Percentiles rank a stretch among this genome's conserved stretches.
These are phyloP conservation scores for Colletotrichum sidae DNA, from an alignment of 2,329 filamentous ascomycete genomes.

Conservation along the genomic window DNA sequence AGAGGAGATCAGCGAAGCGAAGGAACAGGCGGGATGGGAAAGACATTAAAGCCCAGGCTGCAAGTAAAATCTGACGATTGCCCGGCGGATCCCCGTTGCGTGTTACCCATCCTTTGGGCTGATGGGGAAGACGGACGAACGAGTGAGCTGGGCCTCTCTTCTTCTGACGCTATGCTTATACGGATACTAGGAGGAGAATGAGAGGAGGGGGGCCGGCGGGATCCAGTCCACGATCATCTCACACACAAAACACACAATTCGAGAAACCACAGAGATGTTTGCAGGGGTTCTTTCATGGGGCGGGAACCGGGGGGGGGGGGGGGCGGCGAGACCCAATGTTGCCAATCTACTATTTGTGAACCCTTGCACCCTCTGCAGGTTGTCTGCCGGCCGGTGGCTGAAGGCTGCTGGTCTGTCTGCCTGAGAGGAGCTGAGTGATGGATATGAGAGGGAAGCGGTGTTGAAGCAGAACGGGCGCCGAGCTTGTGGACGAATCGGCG, in stretches of 20 bases:
- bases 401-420: not conserved
- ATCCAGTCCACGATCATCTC: too few relatives aligned
- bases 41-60: constrained; percentile 12
- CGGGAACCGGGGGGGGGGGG: too few relatives aligned
- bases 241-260: too few relatives aligned
- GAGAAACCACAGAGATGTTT: too few relatives aligned
- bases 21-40: constrained; percentile 17
- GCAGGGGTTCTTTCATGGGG: too few relatives aligned
- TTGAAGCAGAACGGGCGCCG: not conserved
- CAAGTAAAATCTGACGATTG: constrained; percentile 16
- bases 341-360: too few relatives aligned
- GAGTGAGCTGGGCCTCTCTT: constrained; percentile 19
- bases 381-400: too few relatives aligned
- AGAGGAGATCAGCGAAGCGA: constrained; percentile 20
- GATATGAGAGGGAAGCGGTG: not conserved
- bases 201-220: too few relatives aligned
- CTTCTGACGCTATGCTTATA: not conserved
- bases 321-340: too few relatives aligned
- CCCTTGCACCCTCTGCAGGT: too few relatives aligned
- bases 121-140: constrained; percentile 9
- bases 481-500: not conserved
- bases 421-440: not conserved
- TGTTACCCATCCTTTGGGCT: constrained; percentile 30
- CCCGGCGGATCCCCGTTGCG: not conserved
- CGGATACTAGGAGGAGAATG: too few relatives aligned